Percentiles rank a stretch among this genome's conserved stretches.
Evolutionary conservation across 2,329 filamentous ascomycete species (phyloP).

Genomic region (Mollisia scopiformis): DNA sequence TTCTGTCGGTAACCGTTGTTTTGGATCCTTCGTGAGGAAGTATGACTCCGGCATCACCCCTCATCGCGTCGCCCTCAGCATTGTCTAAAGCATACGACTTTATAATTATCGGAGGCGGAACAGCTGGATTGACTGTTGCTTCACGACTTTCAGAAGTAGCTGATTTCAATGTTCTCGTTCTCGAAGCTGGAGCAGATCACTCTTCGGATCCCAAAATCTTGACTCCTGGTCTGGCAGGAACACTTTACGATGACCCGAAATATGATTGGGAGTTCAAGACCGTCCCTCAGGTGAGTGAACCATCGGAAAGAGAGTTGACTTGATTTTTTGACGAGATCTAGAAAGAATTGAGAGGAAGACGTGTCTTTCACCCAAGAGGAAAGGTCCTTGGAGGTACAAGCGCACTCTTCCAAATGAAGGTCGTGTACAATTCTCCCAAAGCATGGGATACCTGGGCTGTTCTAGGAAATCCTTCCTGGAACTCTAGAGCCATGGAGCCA

Average conservation of each 20-base stretch:
- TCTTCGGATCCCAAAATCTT: constrained; percentile 38
- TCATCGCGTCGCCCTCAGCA: background rate
- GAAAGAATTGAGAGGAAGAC: constrained; percentile 22
- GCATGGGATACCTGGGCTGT: constrained; percentile 40
- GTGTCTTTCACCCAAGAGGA: constrained; percentile 31
- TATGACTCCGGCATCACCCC: background rate
- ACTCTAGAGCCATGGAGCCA: constrained; percentile 29
- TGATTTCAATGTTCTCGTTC: constrained; percentile 40
- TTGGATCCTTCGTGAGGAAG: background rate
- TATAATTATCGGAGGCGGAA: constrained; percentile 46
- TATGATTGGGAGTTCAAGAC: constrained; percentile 44
- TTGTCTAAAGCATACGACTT: constrained; percentile 36
- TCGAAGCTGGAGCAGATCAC: constrained; percentile 42
- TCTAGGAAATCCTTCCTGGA: constrained; percentile 45
- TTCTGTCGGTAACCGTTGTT: background rate
- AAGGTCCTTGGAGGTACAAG: constrained; percentile 39
- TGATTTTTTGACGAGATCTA: background rate
- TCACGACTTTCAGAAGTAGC: constrained; percentile 42
- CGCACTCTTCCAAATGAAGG: constrained; percentile 34
- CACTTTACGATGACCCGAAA: constrained; percentile 36
- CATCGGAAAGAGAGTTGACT: constrained; percentile 19
- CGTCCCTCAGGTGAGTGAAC: constrained; percentile 37
- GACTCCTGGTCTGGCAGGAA: constrained; percentile 38
- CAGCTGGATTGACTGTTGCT: constrained; percentile 44
- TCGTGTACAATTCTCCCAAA: constrained; percentile 1